Percentiles rank a stretch among this genome's conserved stretches.
Conservation (phyloP, 2,329 filamentous ascomycete species). For the Apiospora kogelbergensis region DNA sequence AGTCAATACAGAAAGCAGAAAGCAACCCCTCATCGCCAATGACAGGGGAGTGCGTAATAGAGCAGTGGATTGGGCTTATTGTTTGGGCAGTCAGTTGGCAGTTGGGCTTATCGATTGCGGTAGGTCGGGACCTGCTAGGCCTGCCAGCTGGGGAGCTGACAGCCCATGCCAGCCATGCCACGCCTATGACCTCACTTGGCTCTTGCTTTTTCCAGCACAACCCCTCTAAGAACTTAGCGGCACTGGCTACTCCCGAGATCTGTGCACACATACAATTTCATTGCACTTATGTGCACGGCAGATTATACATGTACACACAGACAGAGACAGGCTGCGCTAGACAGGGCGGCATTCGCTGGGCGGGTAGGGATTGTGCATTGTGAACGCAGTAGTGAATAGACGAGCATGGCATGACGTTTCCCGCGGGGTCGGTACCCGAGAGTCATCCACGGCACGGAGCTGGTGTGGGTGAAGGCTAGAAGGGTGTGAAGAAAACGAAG, state of each 20-base stretch:
- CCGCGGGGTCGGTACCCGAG: too few relatives aligned
- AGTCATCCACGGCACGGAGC: too few relatives aligned
- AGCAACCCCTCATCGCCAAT: constrained; percentile 1
- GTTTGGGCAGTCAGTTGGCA: background rate
- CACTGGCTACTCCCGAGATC: background rate
- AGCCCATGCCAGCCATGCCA: background rate
- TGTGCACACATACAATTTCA: too few relatives aligned
- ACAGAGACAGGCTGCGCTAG: background rate
- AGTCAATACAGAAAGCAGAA: background rate
- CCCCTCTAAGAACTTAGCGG: background rate
- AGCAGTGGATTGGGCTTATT: background rate
- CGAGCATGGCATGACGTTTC: background rate
- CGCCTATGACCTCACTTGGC: background rate
- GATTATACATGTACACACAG: background rate
- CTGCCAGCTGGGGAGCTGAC: background rate
- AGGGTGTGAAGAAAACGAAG: background rate
- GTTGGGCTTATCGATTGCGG: background rate
- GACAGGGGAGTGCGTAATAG: constrained; percentile 6
- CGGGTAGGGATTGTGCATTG: background rate
- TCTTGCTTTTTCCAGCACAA: background rate
- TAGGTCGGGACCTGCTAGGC: too few relatives aligned
- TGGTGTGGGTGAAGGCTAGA: too few relatives aligned
- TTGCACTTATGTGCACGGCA: too few relatives aligned
- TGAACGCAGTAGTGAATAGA: too few relatives aligned
- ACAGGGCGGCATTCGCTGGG: background rate